These are phyloP conservation scores for Hypseocharis bilobata DNA, from an alignment of 441 rosid genomes.

Conservation along the genomic window DNA sequence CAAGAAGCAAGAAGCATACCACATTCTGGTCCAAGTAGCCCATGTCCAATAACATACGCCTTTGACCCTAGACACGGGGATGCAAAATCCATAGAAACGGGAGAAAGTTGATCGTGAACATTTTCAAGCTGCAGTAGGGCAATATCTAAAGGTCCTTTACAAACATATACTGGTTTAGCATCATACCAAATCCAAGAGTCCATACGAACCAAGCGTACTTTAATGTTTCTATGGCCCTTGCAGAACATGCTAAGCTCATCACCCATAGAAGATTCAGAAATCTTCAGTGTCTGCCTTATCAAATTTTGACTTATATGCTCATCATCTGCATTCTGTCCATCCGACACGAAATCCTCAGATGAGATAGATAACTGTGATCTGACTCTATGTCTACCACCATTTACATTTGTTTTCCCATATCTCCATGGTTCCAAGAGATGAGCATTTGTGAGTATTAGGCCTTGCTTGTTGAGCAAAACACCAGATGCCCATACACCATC, in stretches of 20 bases:
- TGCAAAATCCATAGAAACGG: slow-evolving; percentile 39
- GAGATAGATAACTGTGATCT: slow-evolving; percentile 17
- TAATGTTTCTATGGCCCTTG: slow-evolving; percentile 38
- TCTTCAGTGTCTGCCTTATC: slow-evolving; percentile 16
- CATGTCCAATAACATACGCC: slow-evolving; percentile 80
- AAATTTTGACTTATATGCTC: slow-evolving; percentile 20
- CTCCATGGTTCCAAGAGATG: slow-evolving; percentile 96
- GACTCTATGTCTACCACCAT: slow-evolving; percentile 29
- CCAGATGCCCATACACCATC: slow-evolving; percentile 94
- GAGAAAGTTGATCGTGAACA: slow-evolving; percentile 50
- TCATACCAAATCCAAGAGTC: slow-evolving; percentile 73
- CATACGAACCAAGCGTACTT: slow-evolving; percentile 58
- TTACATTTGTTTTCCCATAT: slow-evolving; percentile 56
- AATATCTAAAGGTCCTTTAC: slow-evolving; percentile 75
- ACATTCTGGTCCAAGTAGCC: slow-evolving; percentile 80
- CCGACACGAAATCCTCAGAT: slow-evolving; percentile 31
- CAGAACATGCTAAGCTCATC: slow-evolving; percentile 30
- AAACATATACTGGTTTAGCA: slow-evolving; percentile 61
- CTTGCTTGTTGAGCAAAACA: slow-evolving; percentile 64
- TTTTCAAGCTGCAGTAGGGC: slow-evolving; percentile 68
- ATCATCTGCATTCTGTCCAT: slow-evolving; percentile 23
- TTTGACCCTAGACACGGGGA: slow-evolving; percentile 60
- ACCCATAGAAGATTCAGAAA: slow-evolving; percentile 22
- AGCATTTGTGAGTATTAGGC: slow-evolving; percentile 83
- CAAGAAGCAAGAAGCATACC: too few relatives aligned